Percentiles rank a stretch among this genome's conserved stretches.
These are phyloP conservation scores for Mortierella hygrophila DNA, from an alignment of 192 early-diverging fungal species.

Conservation along the genomic window DNA sequence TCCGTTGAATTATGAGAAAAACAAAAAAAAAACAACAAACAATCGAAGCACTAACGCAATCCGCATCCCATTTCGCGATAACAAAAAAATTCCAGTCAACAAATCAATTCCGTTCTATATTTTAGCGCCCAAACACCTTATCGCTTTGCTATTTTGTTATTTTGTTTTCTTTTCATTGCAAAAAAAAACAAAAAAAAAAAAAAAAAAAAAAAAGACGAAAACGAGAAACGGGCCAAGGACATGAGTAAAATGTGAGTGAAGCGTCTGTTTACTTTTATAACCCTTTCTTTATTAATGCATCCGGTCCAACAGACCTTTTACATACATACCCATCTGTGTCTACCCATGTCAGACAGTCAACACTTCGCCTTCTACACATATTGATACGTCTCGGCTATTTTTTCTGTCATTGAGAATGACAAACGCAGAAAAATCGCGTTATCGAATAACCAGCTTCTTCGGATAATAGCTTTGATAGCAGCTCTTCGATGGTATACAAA, in stretches of 20 bases:
- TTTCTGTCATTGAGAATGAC: constrained; percentile 2
- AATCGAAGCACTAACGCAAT: no score
- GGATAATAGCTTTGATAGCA: neutral
- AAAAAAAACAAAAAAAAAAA: neutral
- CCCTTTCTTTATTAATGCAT: neutral
- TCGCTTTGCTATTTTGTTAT: no score
- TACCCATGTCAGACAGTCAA: neutral
- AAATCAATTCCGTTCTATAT: no score
- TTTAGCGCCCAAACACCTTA: no score
- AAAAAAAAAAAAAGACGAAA: neutral
- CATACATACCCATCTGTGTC: neutral
- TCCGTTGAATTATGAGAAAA: neutral
- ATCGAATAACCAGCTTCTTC: neutral
- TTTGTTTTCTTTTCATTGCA: neutral
- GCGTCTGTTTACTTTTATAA: neutral
- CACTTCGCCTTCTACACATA: neutral
- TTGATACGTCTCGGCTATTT: neutral
- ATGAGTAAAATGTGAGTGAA: neutral
- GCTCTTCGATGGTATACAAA: neutral
- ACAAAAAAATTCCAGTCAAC: no score
- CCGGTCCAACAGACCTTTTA: neutral
- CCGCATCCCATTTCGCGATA: no score
- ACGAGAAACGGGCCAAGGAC: neutral
- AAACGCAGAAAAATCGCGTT: neutral
- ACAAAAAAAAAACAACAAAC: neutral